Evolutionary conservation across 768 basidiomycete genomes (phyloP).

Genomic region (Dacryopinax spathularia): DNA sequence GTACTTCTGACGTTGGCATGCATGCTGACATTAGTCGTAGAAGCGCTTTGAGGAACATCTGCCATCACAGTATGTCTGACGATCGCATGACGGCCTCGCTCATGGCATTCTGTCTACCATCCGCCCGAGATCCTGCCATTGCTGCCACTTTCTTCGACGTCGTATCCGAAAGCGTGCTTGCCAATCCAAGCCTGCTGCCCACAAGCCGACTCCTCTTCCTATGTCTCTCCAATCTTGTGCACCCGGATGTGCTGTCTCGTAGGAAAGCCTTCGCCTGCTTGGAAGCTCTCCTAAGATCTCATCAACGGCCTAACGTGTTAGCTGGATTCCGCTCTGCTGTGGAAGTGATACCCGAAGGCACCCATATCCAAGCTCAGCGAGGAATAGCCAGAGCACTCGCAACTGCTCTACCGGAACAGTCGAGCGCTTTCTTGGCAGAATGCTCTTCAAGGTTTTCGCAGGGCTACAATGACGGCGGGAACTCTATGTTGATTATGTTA

Average conservation of each 20-base stretch:
- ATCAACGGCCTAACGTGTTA: slow-evolving; percentile 33
- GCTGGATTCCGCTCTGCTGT: slow-evolving; percentile 60
- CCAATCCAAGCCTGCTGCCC: slow-evolving; percentile 50
- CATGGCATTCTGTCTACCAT: background rate
- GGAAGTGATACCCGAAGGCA: slow-evolving; percentile 54
- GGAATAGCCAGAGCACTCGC: slow-evolving; percentile 66
- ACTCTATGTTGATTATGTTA: slow-evolving; percentile 55
- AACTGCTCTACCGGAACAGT: slow-evolving; percentile 52
- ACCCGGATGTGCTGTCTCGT: slow-evolving; percentile 48
- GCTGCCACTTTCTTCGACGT: slow-evolving; percentile 63
- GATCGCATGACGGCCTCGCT: background rate
- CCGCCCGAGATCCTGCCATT: slow-evolving; percentile 32
- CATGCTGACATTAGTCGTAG: background rate
- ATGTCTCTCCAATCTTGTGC: slow-evolving; percentile 72
- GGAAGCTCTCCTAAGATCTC: slow-evolving; percentile 40
- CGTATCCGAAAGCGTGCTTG: slow-evolving; percentile 44
- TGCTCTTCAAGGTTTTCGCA: slow-evolving; percentile 60
- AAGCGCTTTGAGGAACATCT: background rate
- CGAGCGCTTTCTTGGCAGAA: slow-evolving; percentile 47
- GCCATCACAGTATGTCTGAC: background rate
- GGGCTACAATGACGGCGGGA: slow-evolving; percentile 37
- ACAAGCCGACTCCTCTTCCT: slow-evolving; percentile 55
- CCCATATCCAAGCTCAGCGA: slow-evolving; percentile 69
- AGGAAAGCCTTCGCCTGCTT: slow-evolving; percentile 66
- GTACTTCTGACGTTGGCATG: background rate